A percentile compares a stretch with the other conserved stretches of the same genome.
Conservation (phyloP, 1,284 basidiomycete genomes). For the Ustilago vetiveriae region DNA sequence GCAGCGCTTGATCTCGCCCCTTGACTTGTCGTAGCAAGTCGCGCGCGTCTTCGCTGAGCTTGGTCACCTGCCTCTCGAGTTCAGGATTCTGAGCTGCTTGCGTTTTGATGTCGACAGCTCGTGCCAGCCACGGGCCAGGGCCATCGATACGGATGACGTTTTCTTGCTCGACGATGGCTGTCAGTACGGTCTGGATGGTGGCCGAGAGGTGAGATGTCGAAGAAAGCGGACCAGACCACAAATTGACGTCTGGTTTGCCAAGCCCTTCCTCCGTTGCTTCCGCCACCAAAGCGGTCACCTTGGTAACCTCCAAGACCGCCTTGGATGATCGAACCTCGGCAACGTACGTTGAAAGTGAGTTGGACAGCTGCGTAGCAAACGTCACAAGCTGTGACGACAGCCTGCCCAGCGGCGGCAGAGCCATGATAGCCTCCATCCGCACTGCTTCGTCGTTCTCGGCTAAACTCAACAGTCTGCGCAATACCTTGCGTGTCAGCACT, state of each 20-base stretch:
- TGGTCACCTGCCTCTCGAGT: constrained; percentile 84
- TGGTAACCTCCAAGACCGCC: constrained; percentile 37
- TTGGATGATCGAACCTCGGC: constrained; percentile 48
- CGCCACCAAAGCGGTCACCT: constrained; percentile 31
- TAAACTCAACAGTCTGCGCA: constrained; percentile 57
- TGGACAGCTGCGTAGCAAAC: constrained; percentile 49
- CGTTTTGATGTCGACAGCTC: constrained; percentile 87
- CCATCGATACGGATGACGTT: constrained; percentile 61
- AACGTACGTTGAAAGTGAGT: constrained; percentile 37
- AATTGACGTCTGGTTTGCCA: constrained; percentile 27
- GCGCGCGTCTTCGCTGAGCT: constrained; percentile 87
- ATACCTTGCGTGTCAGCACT: constrained; percentile 60
- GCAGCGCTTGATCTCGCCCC: constrained; percentile 82
- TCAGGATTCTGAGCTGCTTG: constrained; percentile 86
- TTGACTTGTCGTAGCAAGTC: constrained; percentile 80
- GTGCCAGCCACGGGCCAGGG: constrained; percentile 79
- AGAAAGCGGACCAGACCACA: constrained; percentile 40
- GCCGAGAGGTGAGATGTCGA: constrained; percentile 40
- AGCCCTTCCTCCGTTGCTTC: constrained; percentile 53
- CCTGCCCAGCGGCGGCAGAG: constrained; percentile 55
- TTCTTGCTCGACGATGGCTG: constrained; percentile 54
- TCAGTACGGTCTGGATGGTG: constrained; percentile 51
- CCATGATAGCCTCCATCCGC: constrained; percentile 50
- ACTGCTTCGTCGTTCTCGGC: constrained; percentile 60
- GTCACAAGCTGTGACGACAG: constrained; percentile 56